Percentiles rank a stretch among this genome's conserved stretches.
These are phyloP conservation scores for Hygrophoropsis aurantiaca DNA, from an alignment of 768 basidiomycete species.

Conservation along the genomic window DNA sequence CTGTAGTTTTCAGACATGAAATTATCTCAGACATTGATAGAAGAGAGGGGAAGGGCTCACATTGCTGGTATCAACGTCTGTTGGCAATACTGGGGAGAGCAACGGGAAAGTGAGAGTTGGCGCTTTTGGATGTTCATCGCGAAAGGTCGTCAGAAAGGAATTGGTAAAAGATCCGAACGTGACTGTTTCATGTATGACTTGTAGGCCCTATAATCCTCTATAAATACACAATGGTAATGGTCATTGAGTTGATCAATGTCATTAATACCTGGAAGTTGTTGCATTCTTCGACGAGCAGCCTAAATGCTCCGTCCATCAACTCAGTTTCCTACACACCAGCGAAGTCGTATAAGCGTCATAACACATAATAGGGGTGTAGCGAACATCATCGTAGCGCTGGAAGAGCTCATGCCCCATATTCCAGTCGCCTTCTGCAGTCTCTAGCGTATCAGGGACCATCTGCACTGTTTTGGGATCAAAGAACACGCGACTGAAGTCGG, in stretches of 20 bases:
- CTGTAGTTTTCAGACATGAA: conserved; percentile 22
- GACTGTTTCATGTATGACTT: conserved; percentile 60
- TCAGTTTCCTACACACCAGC: conserved; percentile 47
- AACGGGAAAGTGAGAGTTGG: conserved; percentile 57
- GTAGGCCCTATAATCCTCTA: conserved; percentile 53
- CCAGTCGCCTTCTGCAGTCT: conserved; percentile 58
- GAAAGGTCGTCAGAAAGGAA: conserved; percentile 56
- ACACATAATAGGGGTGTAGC: conserved; percentile 8
- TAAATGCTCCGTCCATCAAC: conserved; percentile 68
- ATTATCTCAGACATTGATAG: conserved; percentile 10
- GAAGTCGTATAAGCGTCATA: conserved; percentile 1
- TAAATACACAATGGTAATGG: no score
- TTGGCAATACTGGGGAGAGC: conserved; percentile 45
- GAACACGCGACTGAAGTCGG: conserved; percentile 51
- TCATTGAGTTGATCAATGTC: neutral
- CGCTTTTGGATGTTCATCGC: conserved; percentile 69
- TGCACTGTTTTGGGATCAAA: conserved; percentile 68
- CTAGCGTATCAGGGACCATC: conserved; percentile 56
- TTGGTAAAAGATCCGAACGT: conserved; percentile 67
- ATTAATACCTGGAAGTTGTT: conserved; percentile 63
- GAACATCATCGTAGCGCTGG: conserved; percentile 53
- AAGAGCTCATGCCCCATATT: conserved; percentile 50
- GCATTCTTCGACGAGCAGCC: conserved; percentile 73
- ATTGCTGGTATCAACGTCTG: conserved; percentile 36
- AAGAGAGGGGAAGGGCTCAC: conserved; percentile 34